phyloP scores from a whole-genome alignment of 805 yeast genomes.

The Hanseniaspora jakobsenii region DNA sequence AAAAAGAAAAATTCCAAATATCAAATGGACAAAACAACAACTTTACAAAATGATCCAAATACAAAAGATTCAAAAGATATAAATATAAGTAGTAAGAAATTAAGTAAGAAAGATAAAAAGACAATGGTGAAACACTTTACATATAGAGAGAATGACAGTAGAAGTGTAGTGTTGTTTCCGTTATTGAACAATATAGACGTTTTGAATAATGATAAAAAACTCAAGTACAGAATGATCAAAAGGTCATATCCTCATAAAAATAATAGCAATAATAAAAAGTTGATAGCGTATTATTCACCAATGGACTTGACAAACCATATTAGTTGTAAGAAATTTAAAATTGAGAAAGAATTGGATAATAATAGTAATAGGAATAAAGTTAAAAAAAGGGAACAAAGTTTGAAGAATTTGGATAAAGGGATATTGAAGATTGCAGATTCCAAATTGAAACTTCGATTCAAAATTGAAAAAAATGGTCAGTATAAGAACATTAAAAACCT shows the following conservation, averaged over 20 bases:
- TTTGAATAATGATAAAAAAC: slow-evolving; percentile 9
- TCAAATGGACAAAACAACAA: not conserved
- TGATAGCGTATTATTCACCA: not conserved
- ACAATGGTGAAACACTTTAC: slow-evolving; percentile 3
- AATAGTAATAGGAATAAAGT: no score
- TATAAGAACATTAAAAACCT: no score
- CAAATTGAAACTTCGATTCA: no score
- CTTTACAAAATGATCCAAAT: not conserved
- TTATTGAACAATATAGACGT: slow-evolving; percentile 5
- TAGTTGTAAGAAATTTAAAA: no score
- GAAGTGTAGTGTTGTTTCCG: slow-evolving; percentile 4
- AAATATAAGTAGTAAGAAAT: no score
- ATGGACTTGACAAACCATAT: not conserved
- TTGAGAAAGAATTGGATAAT: no score
- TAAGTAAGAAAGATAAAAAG: slow-evolving; percentile 1
- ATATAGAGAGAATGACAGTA: slow-evolving; percentile 3
- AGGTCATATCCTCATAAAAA: not conserved
- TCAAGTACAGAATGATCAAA: slow-evolving; percentile 11
- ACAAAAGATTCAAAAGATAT: no score
- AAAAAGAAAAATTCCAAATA: no score
- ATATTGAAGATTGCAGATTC: no score
- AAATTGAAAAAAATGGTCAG: no score
- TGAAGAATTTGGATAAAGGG: no score
- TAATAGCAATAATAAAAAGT: not conserved
- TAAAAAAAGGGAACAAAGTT: no score